phyloP scores from a whole-genome alignment of 208 protist species.

The Acanthamoeba comandoni region DNA sequence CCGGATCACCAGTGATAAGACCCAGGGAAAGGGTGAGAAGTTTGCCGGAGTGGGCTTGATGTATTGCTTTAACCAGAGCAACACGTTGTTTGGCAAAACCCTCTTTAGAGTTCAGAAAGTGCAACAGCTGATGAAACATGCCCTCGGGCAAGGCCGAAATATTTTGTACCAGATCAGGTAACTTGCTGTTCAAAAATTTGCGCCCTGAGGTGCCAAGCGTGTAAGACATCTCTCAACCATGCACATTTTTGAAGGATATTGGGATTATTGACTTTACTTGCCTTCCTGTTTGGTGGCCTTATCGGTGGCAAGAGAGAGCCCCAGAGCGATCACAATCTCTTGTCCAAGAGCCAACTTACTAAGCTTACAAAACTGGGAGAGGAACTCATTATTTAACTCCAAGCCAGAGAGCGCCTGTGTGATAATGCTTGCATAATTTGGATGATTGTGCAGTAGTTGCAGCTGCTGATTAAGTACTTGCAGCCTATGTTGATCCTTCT shows the following conservation, averaged over 20 bases:
- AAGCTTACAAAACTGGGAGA: neutral
- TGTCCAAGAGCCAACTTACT: slow-evolving; percentile 61
- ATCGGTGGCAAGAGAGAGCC: slow-evolving; percentile 65
- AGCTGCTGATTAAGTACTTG: slow-evolving; percentile 83
- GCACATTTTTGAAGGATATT: neutral
- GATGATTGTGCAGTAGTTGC: slow-evolving; percentile 72
- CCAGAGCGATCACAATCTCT: slow-evolving; percentile 68
- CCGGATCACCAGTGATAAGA: neutral
- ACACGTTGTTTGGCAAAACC: slow-evolving; percentile 27
- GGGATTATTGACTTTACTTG: neutral
- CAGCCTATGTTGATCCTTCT: slow-evolving; percentile 78
- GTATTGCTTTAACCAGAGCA: neutral
- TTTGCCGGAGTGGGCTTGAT: slow-evolving; percentile 9
- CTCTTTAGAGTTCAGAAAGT: slow-evolving; percentile 47
- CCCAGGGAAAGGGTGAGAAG: slow-evolving; percentile 19
- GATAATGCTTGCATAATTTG: slow-evolving; percentile 82
- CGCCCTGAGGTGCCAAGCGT: neutral
- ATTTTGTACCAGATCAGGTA: slow-evolving; percentile 45
- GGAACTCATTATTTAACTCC: slow-evolving; percentile 67
- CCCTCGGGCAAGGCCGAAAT: neutral
- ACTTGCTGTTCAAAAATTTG: slow-evolving; percentile 26
- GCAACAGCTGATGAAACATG: slow-evolving; percentile 20
- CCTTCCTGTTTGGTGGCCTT: slow-evolving; percentile 62
- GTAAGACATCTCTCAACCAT: neutral
- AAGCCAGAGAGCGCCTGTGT: slow-evolving; percentile 77